phyloP scores from a whole-genome alignment of 192 early-diverging fungal species.

The Coemansia guatemalensis region DNA sequence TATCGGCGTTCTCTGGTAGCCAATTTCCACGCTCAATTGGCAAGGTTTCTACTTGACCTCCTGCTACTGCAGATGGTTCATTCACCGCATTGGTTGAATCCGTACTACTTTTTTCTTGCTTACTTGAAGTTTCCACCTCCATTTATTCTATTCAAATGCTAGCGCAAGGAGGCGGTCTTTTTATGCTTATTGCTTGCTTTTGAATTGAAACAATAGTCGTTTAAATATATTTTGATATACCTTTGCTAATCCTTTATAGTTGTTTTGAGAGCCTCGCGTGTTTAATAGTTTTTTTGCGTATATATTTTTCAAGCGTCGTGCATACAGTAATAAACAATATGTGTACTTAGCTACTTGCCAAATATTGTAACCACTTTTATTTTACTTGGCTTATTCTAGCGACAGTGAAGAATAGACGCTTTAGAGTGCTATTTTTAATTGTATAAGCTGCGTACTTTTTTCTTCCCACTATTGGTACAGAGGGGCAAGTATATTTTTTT shows the following conservation, averaged over 20 bases:
- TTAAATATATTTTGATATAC: too few species aligned
- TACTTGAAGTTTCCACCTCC: background rate
- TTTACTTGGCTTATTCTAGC: too few species aligned
- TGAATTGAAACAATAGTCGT: background rate
- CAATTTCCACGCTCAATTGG: conserved; percentile 31
- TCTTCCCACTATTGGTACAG: background rate
- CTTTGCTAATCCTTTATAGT: too few species aligned
- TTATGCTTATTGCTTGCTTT: background rate
- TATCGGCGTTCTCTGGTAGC: conserved; percentile 36
- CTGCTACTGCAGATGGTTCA: background rate
- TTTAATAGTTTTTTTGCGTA: background rate
- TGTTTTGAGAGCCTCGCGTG: too few species aligned
- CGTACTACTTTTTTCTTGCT: background rate
- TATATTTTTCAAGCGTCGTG: too few species aligned
- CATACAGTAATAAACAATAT: background rate
- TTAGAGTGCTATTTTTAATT: too few species aligned
- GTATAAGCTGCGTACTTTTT: background rate
- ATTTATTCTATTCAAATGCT: conserved; percentile 7
- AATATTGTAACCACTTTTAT: background rate
- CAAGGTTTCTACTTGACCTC: background rate
- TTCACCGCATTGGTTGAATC: background rate
- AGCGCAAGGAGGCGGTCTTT: too few species aligned
- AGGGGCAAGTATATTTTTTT: too few species aligned
- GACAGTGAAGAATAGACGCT: too few species aligned
- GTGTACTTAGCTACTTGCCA: background rate